Evolutionary conservation across 2,329 filamentous ascomycete species (phyloP).

Genomic region (Penicillium sp.): DNA sequence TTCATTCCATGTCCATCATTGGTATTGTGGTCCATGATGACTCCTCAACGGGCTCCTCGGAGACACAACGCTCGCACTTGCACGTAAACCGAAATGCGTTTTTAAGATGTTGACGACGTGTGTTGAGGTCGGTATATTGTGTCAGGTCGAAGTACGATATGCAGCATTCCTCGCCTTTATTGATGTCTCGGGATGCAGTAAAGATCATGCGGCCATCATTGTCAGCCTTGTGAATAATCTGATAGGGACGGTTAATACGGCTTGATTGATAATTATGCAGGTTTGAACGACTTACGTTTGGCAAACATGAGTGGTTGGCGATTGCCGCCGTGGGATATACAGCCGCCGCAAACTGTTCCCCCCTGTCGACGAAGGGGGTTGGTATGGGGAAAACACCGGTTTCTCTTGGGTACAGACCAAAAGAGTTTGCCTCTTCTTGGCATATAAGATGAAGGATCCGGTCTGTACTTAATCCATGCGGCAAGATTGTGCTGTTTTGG

Average conservation of each 20-base stretch:
- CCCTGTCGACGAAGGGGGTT: conserved; percentile 10
- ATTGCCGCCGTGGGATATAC: conserved; percentile 28
- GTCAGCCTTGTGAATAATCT: conserved; percentile 35
- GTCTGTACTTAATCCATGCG: conserved; percentile 18
- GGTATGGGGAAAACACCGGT: conserved; percentile 19
- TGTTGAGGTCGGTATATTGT: conserved; percentile 15
- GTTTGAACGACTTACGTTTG: conserved; percentile 21
- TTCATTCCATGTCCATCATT: conserved; percentile 11
- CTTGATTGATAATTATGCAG: not conserved
- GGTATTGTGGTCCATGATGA: conserved; percentile 22
- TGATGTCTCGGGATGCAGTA: conserved; percentile 29
- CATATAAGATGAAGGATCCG: conserved; percentile 25
- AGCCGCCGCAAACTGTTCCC: conserved; percentile 25
- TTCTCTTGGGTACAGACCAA: conserved; percentile 27
- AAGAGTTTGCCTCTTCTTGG: conserved; percentile 29
- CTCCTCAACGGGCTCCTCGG: conserved; percentile 19
- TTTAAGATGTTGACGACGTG: conserved; percentile 27
- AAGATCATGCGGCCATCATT: conserved; percentile 32
- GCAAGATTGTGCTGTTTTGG: conserved; percentile 14
- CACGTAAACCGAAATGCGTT: conserved; percentile 32
- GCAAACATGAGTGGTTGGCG: conserved; percentile 25
- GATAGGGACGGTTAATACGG: not conserved
- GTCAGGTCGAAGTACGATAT: conserved; percentile 36
- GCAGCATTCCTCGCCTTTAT: conserved; percentile 33
- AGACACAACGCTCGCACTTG: conserved; percentile 27